Percentiles rank a stretch among this genome's conserved stretches.
phyloP scores from a whole-genome alignment of 1,284 basidiomycete species.

The Phellinidium pouzarii region DNA sequence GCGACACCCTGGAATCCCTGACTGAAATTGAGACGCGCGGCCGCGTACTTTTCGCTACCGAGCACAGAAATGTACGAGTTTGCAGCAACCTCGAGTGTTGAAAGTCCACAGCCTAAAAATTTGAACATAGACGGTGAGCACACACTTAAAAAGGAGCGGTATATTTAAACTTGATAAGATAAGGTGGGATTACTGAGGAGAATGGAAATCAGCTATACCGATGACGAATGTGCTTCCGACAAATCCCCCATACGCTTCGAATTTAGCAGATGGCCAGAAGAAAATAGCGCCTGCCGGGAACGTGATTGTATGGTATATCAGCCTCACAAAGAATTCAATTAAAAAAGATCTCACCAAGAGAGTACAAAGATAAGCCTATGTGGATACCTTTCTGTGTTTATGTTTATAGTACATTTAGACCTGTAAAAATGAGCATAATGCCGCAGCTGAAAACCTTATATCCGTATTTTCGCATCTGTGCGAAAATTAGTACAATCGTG shows the following conservation, averaged over 20 bases:
- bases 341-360: conserved; percentile 38
- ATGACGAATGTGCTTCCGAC: conserved; percentile 67
- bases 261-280: conserved; percentile 78
- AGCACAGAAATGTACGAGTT: conserved; percentile 76
- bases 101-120: conserved; percentile 65
- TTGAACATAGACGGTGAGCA: too few relatives aligned
- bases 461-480: conserved; percentile 49
- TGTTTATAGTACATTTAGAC: conserved; percentile 9
- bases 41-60: conserved; percentile 63
- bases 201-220: conserved; percentile 30
- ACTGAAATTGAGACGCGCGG: conserved; percentile 74
- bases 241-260: conserved; percentile 62
- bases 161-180: conserved; percentile 22
- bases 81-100: conserved; percentile 65
- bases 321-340: background rate
- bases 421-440: background rate
- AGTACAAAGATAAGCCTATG: conserved; percentile 66
- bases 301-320: background rate
- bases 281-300: conserved; percentile 51
- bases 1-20: conserved; percentile 81
- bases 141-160: too few relatives aligned
- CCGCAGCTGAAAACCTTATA: conserved; percentile 44
- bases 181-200: conserved; percentile 10
- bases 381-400: conserved; percentile 57
- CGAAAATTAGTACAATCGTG: conserved; percentile 3